Evolutionary conservation across 1,284 basidiomycete genomes (phyloP).

Genomic region (Cystobasidium pallidum): DNA sequence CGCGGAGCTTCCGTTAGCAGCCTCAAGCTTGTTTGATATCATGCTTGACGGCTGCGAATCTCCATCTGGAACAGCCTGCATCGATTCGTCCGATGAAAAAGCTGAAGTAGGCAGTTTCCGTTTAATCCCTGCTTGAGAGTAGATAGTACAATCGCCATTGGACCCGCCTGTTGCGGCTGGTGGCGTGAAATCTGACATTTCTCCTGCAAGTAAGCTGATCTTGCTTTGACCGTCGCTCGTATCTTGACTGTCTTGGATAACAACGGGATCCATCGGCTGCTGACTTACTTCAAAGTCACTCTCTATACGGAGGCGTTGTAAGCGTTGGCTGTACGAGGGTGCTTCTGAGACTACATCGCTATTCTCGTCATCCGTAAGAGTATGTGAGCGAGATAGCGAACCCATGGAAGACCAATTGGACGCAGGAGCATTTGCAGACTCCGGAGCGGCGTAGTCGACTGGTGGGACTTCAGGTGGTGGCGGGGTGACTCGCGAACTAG

Average conservation of each 20-base stretch:
- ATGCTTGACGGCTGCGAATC: constrained; percentile 7
- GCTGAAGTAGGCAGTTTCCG: constrained; percentile 30
- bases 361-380: constrained; percentile 18
- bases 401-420: constrained; percentile 21
- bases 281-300: constrained; percentile 26
- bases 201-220: constrained; percentile 21
- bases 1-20: not conserved
- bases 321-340: constrained; percentile 36
- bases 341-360: constrained; percentile 30
- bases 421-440: not conserved
- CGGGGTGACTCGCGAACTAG: not conserved
- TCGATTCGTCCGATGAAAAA: constrained; percentile 35
- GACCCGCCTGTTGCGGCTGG: not conserved
- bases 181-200: constrained; percentile 12
- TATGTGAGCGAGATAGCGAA: constrained; percentile 10
- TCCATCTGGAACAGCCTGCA: not conserved
- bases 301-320: constrained; percentile 27
- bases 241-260: constrained; percentile 28
- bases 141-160: constrained; percentile 3
- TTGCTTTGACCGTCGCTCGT: not conserved
- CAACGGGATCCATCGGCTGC: not conserved
- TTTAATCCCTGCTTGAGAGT: constrained; percentile 25
- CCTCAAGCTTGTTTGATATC: not conserved
- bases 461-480: not conserved
- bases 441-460: constrained; percentile 1